Percentiles rank a stretch among this genome's conserved stretches.
These are phyloP conservation scores for Linanthus parryae DNA, from an alignment of 148 eudicot species.

Conservation along the genomic window DNA sequence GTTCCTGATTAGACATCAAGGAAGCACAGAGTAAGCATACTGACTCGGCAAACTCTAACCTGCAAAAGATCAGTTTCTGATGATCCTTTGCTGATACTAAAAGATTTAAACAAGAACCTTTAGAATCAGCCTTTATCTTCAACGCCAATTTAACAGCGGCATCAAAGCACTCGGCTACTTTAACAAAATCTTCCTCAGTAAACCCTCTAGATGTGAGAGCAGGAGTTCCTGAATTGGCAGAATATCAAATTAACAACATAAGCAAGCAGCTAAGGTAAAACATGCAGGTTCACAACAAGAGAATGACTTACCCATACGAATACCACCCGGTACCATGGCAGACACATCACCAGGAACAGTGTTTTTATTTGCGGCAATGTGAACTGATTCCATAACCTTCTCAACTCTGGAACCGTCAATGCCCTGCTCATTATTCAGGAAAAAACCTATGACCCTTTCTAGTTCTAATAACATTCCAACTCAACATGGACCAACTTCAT, in stretches of 20 bases:
- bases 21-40: neutral
- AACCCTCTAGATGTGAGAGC: conserved; percentile 7
- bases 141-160: conserved; percentile 83
- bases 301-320: conserved; percentile 76
- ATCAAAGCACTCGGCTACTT: conserved; percentile 94
- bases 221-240: conserved; percentile 35
- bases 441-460: neutral
- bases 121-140: conserved; percentile 69
- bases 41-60: neutral
- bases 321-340: conserved; percentile 99
- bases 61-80: neutral
- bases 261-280: too few relatives aligned
- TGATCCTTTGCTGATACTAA: too few relatives aligned
- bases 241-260: too few relatives aligned
- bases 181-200: conserved; percentile 24
- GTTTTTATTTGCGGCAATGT: conserved; percentile 84
- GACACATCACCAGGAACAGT: conserved; percentile 99
- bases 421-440: conserved; percentile 41
- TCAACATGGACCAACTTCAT: neutral
- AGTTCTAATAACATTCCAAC: too few relatives aligned
- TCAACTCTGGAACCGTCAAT: conserved; percentile 96
- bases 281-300: neutral
- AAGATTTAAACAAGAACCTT: conserved; percentile 62
- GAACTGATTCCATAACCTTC: conserved; percentile 87
- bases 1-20: conserved; percentile 48